Conservation (phyloP, 2,329 filamentous ascomycete species). For the Pezicula carpinea region DNA sequence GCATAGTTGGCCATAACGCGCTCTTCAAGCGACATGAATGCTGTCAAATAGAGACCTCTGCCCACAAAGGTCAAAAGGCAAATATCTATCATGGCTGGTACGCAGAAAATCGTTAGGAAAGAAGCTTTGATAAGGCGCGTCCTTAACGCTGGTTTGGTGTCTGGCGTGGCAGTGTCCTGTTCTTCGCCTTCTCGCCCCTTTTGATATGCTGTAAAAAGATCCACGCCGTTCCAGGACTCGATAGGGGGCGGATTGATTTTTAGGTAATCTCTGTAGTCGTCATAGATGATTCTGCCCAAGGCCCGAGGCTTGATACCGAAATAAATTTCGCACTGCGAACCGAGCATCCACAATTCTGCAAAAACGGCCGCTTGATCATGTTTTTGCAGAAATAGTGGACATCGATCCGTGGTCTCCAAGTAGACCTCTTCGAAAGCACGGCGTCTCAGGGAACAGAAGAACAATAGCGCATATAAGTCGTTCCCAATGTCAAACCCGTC, state of each 20-base stretch:
- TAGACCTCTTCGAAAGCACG: slow-evolving; percentile 58
- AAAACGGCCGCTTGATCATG: slow-evolving; percentile 60
- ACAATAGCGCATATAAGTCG: slow-evolving; percentile 51
- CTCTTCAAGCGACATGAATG: slow-evolving; percentile 46
- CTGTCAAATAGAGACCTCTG: slow-evolving; percentile 56
- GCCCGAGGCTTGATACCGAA: slow-evolving; percentile 50
- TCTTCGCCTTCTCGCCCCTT: slow-evolving; percentile 31
- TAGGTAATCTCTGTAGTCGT: slow-evolving; percentile 43
- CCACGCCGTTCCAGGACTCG: slow-evolving; percentile 10
- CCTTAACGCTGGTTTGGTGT: slow-evolving; percentile 11
- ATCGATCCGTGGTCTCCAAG: slow-evolving; percentile 57
- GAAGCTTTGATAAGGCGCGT: slow-evolving; percentile 47
- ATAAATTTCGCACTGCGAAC: slow-evolving; percentile 58
- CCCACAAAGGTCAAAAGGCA: slow-evolving; percentile 53
- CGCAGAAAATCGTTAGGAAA: slow-evolving; percentile 55
- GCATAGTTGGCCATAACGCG: slow-evolving; percentile 49
- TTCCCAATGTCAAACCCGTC: slow-evolving; percentile 36
- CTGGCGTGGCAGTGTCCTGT: slow-evolving; percentile 36
- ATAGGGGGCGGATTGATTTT: slow-evolving; percentile 22
- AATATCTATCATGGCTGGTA: slow-evolving; percentile 59
- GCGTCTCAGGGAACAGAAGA: slow-evolving; percentile 53
- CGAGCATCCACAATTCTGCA: slow-evolving; percentile 57
- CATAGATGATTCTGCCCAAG: slow-evolving; percentile 34
- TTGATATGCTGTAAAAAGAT: slow-evolving; percentile 4
- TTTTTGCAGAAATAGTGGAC: slow-evolving; percentile 54